Evolutionary conservation across 805 yeast genomes (phyloP).

Genomic region (Geotrichum ghanense): DNA sequence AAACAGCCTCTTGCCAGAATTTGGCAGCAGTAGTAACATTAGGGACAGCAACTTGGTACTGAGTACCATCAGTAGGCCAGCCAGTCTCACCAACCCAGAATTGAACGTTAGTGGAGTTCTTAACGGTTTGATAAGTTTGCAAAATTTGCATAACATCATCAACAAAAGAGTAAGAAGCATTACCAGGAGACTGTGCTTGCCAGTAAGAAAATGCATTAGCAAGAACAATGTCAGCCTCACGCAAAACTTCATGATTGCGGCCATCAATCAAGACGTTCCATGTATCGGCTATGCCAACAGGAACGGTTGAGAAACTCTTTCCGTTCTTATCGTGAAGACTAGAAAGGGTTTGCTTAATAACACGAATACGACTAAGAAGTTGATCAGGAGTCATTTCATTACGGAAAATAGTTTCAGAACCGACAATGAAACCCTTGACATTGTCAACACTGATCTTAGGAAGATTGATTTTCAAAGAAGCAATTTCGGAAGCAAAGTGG

Average conservation of each 20-base stretch:
- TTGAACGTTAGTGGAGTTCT: constrained; percentile 76
- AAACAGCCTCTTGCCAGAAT: constrained; percentile 82
- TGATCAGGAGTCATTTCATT: constrained; percentile 65
- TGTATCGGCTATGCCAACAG: constrained; percentile 91
- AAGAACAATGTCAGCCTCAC: constrained; percentile 74
- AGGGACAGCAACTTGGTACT: constrained; percentile 57
- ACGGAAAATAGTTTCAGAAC: constrained; percentile 94
- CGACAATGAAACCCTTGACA: constrained; percentile 73
- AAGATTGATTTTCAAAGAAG: constrained; percentile 57
- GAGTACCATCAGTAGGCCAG: constrained; percentile 85
- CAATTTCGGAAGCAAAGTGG: constrained; percentile 64
- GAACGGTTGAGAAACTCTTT: constrained; percentile 53
- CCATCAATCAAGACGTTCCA: constrained; percentile 90
- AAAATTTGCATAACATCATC: constrained; percentile 98
- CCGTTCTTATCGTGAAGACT: constrained; percentile 72
- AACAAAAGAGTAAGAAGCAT: constrained; percentile 83
- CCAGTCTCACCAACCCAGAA: constrained; percentile 98
- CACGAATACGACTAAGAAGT: constrained; percentile 56
- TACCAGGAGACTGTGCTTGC: constrained; percentile 86
- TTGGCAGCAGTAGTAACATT: constrained; percentile 57
- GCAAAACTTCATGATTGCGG: constrained; percentile 53
- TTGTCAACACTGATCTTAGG: constrained; percentile 53
- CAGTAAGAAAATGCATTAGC: constrained; percentile 98
- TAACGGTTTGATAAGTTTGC: constrained; percentile 72
- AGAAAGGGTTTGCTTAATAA: constrained; percentile 47